Conservation (phyloP, 352 stramenopile genomes). For the Phytophthora podocarpi region DNA sequence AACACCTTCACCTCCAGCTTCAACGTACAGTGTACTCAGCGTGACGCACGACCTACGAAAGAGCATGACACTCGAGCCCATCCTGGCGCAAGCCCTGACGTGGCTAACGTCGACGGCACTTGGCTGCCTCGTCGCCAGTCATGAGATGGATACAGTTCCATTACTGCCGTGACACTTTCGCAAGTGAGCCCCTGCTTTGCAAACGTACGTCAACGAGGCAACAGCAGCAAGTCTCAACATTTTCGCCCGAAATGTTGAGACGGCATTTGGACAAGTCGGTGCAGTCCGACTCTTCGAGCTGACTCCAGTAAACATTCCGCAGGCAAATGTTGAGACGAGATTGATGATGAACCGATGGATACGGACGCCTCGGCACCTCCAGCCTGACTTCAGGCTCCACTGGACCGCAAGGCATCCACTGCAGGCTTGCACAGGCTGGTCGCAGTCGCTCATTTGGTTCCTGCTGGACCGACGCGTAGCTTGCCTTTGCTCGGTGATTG, state of each 20-base stretch:
- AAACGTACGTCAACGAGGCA: conserved; percentile 8
- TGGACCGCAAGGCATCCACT: conserved; percentile 13
- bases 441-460: too few relatives aligned
- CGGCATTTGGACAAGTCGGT: background rate
- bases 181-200: conserved; percentile 12
- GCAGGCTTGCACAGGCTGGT: too few relatives aligned
- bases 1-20: conserved; percentile 1
- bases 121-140: conserved; percentile 4
- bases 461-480: too few relatives aligned
- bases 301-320: conserved; percentile 16
- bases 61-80: conserved; percentile 7
- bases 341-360: background rate
- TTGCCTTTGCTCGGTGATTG: too few relatives aligned
- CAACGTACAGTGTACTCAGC: too few relatives aligned
- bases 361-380: background rate
- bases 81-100: background rate
- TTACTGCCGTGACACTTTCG: conserved; percentile 22
- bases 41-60: conserved; percentile 19
- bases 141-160: conserved; percentile 30
- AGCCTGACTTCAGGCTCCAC: background rate
- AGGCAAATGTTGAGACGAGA: conserved; percentile 14
- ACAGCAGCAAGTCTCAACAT: conserved; percentile 16
- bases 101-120: too few relatives aligned
- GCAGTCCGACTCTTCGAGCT: conserved; percentile 1
- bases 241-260: conserved; percentile 8